Base-by-base conservation (phyloP, 805 yeast species). In the Nakazawaea ishiwadae region DNA sequence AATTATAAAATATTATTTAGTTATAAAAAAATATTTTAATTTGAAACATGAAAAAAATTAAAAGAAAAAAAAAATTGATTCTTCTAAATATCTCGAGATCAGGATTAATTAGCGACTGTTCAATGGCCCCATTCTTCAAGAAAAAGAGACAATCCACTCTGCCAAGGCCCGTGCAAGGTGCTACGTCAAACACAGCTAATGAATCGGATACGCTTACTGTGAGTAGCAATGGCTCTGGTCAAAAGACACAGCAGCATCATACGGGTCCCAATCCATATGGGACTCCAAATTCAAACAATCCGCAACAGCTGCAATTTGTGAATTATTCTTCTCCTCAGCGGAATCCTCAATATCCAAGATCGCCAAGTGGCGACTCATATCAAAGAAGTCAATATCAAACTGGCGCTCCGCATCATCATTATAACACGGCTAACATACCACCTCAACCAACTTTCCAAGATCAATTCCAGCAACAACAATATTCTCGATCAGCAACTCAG, bases 51-150 rank as follows among this genome's bases (percentile, higher is more conserved):
- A 14, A 34, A 24, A 12, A 15, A 34, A 12, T 9, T 4, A 34
- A 23, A 21, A 34, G 26, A 11, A 19, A 32, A 20, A 5, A 19
- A 20, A 19, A 19, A 12, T 19, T 9, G 27, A 32, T 20, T 16
- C 12, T 5, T 18, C 14, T n/a, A 15, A 10, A 32, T 11, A 20
- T 16, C 26, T 11, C 10, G n/a, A 16, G 8, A 20, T 9, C 11
- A 16, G 18, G 39, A 27, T 11, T 23, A 28, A 5, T 5, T 12
- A 14, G 31, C 27, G 9, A 10, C 27, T 10, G 12, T 3, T 24
- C 27, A 18, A 45, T 45, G 48, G 46, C 53, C 10, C 53, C 56
- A 1, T 52, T 55, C 33, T 55, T 54, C 46, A 55, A 52, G 42
- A 52, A 49, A 34, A 55, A 50, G 47, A 44, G 31, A 28, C 40